Evolutionary conservation across 768 basidiomycete genomes (phyloP), one percentile per base, ranked within the genome.

Genomic region (Lyophyllum shimeji): DNA sequence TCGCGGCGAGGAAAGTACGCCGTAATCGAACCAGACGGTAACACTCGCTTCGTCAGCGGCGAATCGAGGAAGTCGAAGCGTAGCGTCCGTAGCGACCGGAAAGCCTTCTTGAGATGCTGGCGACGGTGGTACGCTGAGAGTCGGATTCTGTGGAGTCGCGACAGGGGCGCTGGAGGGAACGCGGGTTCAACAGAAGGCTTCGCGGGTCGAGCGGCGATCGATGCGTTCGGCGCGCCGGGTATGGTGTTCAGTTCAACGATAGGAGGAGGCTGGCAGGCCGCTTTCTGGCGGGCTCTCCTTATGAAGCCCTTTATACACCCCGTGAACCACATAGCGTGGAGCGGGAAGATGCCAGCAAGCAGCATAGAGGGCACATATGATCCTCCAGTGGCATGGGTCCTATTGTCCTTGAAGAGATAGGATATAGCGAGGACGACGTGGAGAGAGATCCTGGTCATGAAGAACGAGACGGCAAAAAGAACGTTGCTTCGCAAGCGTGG

Each of bases 301-400:
- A 77, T 29, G 57, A 82, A 78, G 0, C 82, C 81, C 56, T 70
- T 72, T 44, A 85, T 24, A 52, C 79, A 82, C 11, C 78, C 78
- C 1, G 59, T 50, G 67, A 85, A 84, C 84, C 84, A 85, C 34
- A 72, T 61, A 1, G 73, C 75, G 57, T 85, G 84, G 46, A 85
- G 65, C 8, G 80, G 76, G 33, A 82, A 71, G 24, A 82, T 75
- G 46, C 66, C 56, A 7, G 64, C 58, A 52, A 82, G 69, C 50
- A 82, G 57, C 25, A 68, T 57, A 0, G 70, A 66, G 1, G 83
- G 82, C 2, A 74, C 58, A 39, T 64, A 68, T 1, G 76, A 76
- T 12, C 76, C 74, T 0, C 56, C 61, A 3, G 73, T 64, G 31
- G 63, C 58, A 3, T 66, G 58, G 0, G 61, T 42, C 21, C 78